Base-by-base conservation (phyloP, 139 green algal genomes). In the Chlorella sp. region DNA sequence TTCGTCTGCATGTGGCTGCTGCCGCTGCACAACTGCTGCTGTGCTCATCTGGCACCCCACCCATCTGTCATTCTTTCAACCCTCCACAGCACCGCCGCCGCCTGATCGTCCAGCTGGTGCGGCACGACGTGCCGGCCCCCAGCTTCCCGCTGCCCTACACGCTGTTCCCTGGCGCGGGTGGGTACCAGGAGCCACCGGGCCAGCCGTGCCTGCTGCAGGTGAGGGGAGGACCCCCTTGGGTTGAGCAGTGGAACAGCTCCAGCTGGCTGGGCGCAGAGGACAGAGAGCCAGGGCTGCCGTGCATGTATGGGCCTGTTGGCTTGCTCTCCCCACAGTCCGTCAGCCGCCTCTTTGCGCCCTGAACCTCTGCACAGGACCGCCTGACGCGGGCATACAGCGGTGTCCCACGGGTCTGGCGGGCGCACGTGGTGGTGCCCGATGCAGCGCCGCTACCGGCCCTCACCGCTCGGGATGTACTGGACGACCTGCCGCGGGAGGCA, bases 41-140 rank as follows among this genome's bases (percentile, higher is more conserved):
- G n/a, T n/a, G n/a, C n/a, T n/a, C n/a, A n/a, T n/a, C n/a, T n/a
- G n/a, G n/a, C n/a, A n/a, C n/a, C n/a, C n/a, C n/a, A n/a, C n/a
- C n/a, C n/a, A n/a, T n/a, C n/a, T n/a, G n/a, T n/a, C n/a, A n/a
- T n/a, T n/a, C n/a, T n/a, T n/a, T n/a, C n/a, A n/a, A n/a, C n/a
- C n/a, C n/a, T n/a, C n/a, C n/a, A n/a, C 74, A 81, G 74, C 74
- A 81, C 74, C 32, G 74, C 20, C 74, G 74, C 32, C 74, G 74
- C 32, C 32, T 81, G 21, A 51, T 81, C 32, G 20, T 81, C 7
- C 9, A 38, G 0, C 23, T 41, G 26, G 74, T 34, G 1, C 44
- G 62, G 51, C 74, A 81, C 23, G 74, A 47, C 55, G 44, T 81
- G 55, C 74, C 55, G 15, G 7, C 56, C 21, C 32, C 74, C 30